Evolutionary conservation across 441 rosid genomes (phyloP).

Genomic region (Populus tomentosa): DNA sequence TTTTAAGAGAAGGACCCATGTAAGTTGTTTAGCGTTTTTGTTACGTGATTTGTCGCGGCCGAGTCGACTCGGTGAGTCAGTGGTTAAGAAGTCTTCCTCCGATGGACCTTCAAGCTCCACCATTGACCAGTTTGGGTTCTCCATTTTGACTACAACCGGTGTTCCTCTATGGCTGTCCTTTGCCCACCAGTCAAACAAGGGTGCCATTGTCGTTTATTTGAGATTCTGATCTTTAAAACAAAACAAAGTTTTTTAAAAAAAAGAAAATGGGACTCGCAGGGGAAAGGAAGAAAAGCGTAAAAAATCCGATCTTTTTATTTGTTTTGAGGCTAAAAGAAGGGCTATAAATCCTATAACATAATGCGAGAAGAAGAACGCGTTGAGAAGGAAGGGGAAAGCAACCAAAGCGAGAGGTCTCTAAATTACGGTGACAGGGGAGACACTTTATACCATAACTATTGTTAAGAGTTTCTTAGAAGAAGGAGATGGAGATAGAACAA

Average conservation of each 20-base stretch:
- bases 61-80: slow-evolving; percentile 24
- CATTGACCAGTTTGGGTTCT: slow-evolving; percentile 98
- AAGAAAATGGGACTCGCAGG: slow-evolving; percentile 6
- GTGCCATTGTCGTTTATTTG: slow-evolving; percentile 42
- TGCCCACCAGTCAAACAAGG: slow-evolving; percentile 80
- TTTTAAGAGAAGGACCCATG: slow-evolving; percentile 90
- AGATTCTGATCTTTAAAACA: slow-evolving; percentile 8
- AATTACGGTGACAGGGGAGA: slow-evolving; percentile 20
- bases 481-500: neutral
- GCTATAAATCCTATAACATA: slow-evolving; percentile 37
- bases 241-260: neutral
- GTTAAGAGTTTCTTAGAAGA: neutral
- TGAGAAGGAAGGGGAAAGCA: slow-evolving; percentile 2
- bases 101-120: slow-evolving; percentile 75
- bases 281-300: no score
- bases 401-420: slow-evolving; percentile 19
- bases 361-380: neutral
- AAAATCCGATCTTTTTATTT: neutral
- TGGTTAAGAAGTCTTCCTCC: slow-evolving; percentile 62
- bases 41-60: slow-evolving; percentile 47
- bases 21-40: slow-evolving; percentile 94
- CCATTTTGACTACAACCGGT: slow-evolving; percentile 93
- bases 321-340: neutral
- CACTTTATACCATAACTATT: slow-evolving; percentile 1
- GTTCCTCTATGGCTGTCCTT: slow-evolving; percentile 74